Evolutionary conservation across 208 protist genomes (phyloP).

Genomic region (Crithidia expoeki): DNA sequence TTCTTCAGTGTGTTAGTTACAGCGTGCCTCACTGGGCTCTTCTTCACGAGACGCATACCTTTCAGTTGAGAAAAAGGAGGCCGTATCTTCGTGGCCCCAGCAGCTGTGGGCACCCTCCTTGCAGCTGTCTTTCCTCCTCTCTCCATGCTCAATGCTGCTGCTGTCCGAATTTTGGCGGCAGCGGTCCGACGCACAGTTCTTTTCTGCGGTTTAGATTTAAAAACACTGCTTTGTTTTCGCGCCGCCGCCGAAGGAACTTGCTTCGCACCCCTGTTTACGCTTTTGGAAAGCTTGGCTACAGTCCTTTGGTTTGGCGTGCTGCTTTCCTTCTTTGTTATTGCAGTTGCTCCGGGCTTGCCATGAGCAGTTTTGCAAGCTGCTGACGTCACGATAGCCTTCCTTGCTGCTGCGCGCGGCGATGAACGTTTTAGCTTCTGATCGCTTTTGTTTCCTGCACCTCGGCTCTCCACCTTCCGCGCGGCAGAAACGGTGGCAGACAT

Average conservation of each 20-base stretch:
- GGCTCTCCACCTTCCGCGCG: too few species aligned
- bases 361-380: too few species aligned
- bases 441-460: too few species aligned
- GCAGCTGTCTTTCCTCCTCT: neutral
- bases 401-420: too few species aligned
- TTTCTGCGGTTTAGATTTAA: too few species aligned
- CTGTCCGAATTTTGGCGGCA: constrained; percentile 9
- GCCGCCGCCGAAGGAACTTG: neutral
- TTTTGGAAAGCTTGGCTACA: neutral
- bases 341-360: too few species aligned
- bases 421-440: too few species aligned
- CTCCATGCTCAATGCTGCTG: constrained; percentile 1
- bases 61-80: neutral
- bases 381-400: too few species aligned
- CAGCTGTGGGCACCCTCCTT: neutral
- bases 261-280: neutral
- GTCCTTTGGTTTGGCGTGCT: neutral
- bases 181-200: constrained; percentile 13
- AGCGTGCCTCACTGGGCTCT: neutral
- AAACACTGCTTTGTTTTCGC: neutral
- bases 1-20: neutral
- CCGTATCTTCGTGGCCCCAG: neutral
- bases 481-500: too few species aligned
- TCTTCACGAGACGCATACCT: constrained; percentile 1
- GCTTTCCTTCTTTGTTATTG: too few species aligned